These are phyloP conservation scores for Hirschfeldia incana DNA, from an alignment of 345 rosid genomes.

Conservation along the genomic window DNA sequence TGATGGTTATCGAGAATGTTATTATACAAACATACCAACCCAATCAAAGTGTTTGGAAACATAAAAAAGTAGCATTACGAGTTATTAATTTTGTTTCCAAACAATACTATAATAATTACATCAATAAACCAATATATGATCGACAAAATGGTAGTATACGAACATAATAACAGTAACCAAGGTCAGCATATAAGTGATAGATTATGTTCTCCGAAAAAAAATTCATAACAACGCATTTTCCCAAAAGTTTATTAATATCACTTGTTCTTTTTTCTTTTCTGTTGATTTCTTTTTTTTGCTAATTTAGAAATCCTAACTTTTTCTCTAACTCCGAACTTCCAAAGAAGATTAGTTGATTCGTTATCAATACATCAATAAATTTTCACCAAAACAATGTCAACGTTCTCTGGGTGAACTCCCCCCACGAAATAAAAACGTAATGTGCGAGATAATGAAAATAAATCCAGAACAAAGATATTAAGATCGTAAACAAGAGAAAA, in stretches of 20 bases:
- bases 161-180: no score
- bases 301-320: neutral
- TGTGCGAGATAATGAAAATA: neutral
- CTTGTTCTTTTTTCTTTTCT: neutral
- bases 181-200: no score
- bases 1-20: neutral
- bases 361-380: neutral
- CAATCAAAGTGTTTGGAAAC: constrained; percentile 8
- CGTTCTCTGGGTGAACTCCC: neutral
- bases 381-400: neutral
- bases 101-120: neutral
- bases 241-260: neutral
- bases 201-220: neutral
- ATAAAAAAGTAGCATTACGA: neutral
- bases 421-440: neutral
- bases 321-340: neutral
- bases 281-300: neutral
- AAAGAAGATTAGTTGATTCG: neutral
- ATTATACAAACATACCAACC: neutral
- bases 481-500: neutral
- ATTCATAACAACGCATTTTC: neutral
- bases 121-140: constrained; percentile 8
- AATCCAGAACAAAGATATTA: neutral
- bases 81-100: neutral
- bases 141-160: neutral